Evolutionary conservation across 768 basidiomycete genomes (phyloP), one percentile per base, ranked within the genome.

Genomic region (Agaricus sinodeliciosus): DNA sequence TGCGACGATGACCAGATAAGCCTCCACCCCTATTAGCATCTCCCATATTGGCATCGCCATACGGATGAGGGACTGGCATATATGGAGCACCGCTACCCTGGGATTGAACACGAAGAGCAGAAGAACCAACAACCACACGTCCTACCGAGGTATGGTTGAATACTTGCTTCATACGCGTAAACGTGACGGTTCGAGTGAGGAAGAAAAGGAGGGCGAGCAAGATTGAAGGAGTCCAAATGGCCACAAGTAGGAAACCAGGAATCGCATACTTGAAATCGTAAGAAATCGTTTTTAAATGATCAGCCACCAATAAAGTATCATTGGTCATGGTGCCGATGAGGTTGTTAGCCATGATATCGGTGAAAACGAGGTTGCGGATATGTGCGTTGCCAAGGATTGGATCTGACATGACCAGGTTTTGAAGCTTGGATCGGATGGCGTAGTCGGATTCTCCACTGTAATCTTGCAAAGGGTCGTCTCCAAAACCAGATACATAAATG

Each of bases 331-430:
- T 45, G 15, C 51, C 44, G 26, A 46, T 46, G 27, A 52, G 4
- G 19, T 46, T 46, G 8, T 52, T 52, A 13, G 51, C 36, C 43
- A 52, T 45, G 4, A 52, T 31, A 31, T 52, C 51, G 27, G 51
- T 52, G 43, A 43, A 52, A 26, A 46, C 16, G n/a, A 52, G 44
- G 11, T 52, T 52, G 22, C 51, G 51, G 6, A 52, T 52, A 9
- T 46, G 51, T 15, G 51, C 51, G 15, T 52, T 45, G 15, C 51
- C 51, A n/a, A 25, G 3, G 25, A 36, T 28, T 12, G 51, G 43
- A 19, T 52, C 12, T 19, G 37, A 18, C 5, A n/a, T 15, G 15
- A 46, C 51, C 16, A 52, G 26, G 1, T 22, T 26, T 35, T 52
- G 51, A 16, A 52, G 36, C n/a, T 40, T 52, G 12, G 43, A n/a